Evolutionary conservation across 305 asterid species (phyloP), one percentile per base, ranked within the genome.

Genomic region (Fraxinus nigra): DNA sequence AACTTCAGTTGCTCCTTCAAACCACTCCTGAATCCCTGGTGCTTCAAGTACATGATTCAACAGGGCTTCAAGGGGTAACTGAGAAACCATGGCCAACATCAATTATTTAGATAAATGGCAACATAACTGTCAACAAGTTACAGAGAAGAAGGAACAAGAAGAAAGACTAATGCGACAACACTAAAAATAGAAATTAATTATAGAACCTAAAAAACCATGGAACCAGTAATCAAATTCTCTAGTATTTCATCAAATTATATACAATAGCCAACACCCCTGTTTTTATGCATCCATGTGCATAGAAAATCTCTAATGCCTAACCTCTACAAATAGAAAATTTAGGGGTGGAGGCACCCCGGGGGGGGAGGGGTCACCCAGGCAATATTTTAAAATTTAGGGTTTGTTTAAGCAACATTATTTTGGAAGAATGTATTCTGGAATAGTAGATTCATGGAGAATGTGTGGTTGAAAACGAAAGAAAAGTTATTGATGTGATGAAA

Each of bases 11-110:
- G 98, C 94, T 84, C 92, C 86, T 74, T 89, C 96, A 83, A 93
- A 91, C 98, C 97, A 96, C 85, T 92, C 94, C 83, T 86, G 92
- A 75, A 96, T 87, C 78, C 91, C 98, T 13, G 94, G 94, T 87
- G 90, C 95, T 89, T 93, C 97, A 81, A 93, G 90, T 37, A 96
- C 87, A 84, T 94, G 92, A 85, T 85, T 87, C 76, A 83, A 33
- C 76, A 92, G 75, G 70, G 92, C 96, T 83, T 90, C 91, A 54
- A 86, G 85, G 14, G 97, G 93, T 85, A 96, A 88, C 98, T 94
- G 89, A 74, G 86, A 88, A 72, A 84, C 28, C 30, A 82, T 40
- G 18, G 43, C 30, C 20, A 73, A 37, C n/a, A 82, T 73, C 79
- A 87, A 80, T 18, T 72, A 38, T 83, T 65, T 77, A 70, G 80